These are phyloP conservation scores for Beauveria bassiana DNA, from an alignment of 2,329 filamentous ascomycete species.

Conservation along the genomic window DNA sequence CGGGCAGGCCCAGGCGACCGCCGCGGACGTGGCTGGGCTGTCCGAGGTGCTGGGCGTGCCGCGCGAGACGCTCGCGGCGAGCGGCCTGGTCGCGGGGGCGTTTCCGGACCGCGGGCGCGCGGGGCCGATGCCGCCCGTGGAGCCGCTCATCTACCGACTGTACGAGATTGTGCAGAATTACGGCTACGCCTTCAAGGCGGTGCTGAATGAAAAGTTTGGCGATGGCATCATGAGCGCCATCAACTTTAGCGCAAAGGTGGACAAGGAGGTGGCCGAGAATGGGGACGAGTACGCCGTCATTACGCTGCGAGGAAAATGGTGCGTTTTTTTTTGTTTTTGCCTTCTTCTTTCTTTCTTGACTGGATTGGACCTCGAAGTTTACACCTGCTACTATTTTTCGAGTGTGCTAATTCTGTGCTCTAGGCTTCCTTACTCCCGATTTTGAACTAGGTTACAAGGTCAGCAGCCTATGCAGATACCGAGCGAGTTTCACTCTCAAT, in stretches of 20 bases:
- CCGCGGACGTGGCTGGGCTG: conserved; percentile 60
- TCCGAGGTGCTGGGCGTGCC: conserved; percentile 57
- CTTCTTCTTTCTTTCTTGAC: not conserved
- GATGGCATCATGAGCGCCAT: conserved; percentile 98
- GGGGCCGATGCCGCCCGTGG: conserved; percentile 29
- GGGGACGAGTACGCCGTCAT: not conserved
- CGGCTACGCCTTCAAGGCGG: conserved; percentile 89
- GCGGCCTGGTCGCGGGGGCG: too few species aligned
- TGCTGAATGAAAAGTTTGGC: conserved; percentile 91
- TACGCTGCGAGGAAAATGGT: not conserved
- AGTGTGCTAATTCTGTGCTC: not conserved
- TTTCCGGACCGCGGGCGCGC: conserved; percentile 68
- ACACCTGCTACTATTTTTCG: too few species aligned
- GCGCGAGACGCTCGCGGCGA: conserved; percentile 40
- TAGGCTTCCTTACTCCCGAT: not conserved
- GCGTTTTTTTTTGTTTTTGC: not conserved
- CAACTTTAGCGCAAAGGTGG: conserved; percentile 80
- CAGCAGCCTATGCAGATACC: not conserved
- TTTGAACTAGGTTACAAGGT: not conserved
- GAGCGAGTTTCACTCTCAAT: not conserved
- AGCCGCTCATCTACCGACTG: conserved; percentile 65
- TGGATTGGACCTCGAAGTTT: too few species aligned
- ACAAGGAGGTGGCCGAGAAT: conserved; percentile 80
- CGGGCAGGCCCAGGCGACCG: conserved; percentile 68
- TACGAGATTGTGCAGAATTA: conserved; percentile 98